phyloP scores from a whole-genome alignment of 179 eudicot species.

The Kewa caespitosa region DNA sequence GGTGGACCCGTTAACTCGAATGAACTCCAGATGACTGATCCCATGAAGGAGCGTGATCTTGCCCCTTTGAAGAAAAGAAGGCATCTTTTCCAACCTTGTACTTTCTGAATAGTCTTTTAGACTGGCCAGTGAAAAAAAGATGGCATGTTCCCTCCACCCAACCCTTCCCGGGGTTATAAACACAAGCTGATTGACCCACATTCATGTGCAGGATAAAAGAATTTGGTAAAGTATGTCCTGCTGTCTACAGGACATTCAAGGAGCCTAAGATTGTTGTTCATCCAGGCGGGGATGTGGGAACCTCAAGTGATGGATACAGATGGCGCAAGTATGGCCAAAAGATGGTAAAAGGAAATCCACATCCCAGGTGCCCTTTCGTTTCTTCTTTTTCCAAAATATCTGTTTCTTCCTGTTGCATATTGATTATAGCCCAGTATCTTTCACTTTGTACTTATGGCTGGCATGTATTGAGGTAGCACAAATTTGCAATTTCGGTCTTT shows the following conservation, averaged over 20 bases:
- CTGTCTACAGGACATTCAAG: constrained; percentile 52
- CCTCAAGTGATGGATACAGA: constrained; percentile 79
- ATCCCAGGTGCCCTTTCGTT: constrained; percentile 61
- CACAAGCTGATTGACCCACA: not conserved
- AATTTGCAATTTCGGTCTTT: too few species aligned
- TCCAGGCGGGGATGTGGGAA: constrained; percentile 62
- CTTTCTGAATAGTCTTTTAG: not conserved
- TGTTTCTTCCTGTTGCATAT: not conserved
- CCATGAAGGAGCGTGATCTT: constrained; percentile 49
- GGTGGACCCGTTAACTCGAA: constrained; percentile 26
- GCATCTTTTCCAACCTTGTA: constrained; percentile 29
- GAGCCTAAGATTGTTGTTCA: constrained; percentile 77
- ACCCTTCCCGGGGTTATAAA: too few species aligned
- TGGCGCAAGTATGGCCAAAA: constrained; percentile 98
- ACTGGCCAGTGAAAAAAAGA: not conserved
- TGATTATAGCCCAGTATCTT: not conserved
- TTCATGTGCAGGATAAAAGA: constrained; percentile 56
- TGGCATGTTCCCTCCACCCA: too few species aligned
- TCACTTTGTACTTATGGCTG: not conserved
- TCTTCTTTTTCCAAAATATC: not conserved
- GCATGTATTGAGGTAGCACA: too few species aligned
- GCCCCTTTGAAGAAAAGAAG: constrained; percentile 62
- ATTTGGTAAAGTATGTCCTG: constrained; percentile 34
- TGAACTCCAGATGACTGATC: constrained; percentile 32
- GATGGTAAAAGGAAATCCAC: constrained; percentile 79